Evolutionary conservation across 768 basidiomycete species (phyloP).

Genomic region (Auricularia heimuer): DNA sequence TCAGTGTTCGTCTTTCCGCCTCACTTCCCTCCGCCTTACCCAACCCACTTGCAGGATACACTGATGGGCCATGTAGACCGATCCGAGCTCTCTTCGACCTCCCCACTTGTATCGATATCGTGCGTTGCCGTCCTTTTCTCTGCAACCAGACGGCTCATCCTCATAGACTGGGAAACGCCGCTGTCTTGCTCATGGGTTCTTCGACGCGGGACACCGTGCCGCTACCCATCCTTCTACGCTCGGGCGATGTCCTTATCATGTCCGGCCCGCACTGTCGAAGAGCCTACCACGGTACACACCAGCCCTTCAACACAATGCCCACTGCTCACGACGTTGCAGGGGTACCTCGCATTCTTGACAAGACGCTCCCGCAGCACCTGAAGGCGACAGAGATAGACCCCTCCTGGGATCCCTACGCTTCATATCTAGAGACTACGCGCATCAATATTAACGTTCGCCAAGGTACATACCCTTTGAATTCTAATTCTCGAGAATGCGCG

Average conservation of each 20-base stretch:
- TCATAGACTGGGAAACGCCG: slow-evolving; percentile 73
- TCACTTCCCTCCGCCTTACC: not conserved
- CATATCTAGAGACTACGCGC: slow-evolving; percentile 55
- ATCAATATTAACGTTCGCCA: slow-evolving; percentile 92
- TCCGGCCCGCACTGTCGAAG: slow-evolving; percentile 75
- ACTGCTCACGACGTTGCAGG: slow-evolving; percentile 30
- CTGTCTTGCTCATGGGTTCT: slow-evolving; percentile 84
- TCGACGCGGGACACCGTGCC: slow-evolving; percentile 68
- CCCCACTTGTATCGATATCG: slow-evolving; percentile 92
- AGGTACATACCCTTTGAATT: not conserved
- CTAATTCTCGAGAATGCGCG: not conserved
- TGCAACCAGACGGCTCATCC: not conserved
- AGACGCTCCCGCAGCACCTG: slow-evolving; percentile 62
- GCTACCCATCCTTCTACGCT: slow-evolving; percentile 73
- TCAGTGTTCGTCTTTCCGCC: slow-evolving; percentile 33
- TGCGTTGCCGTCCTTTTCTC: slow-evolving; percentile 27
- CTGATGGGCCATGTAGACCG: slow-evolving; percentile 98
- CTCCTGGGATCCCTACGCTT: slow-evolving; percentile 48
- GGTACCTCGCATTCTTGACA: slow-evolving; percentile 79
- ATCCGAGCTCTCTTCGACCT: slow-evolving; percentile 85
- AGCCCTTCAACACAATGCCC: not conserved
- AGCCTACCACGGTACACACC: slow-evolving; percentile 77
- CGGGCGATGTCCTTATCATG: slow-evolving; percentile 91
- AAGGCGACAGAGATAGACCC: slow-evolving; percentile 15
- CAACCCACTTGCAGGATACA: slow-evolving; percentile 46